A percentile compares a stretch with the other conserved stretches of the same genome.
These are phyloP conservation scores for Fistulinella cinereoalba DNA, from an alignment of 1,284 basidiomycete species.

Conservation along the genomic window DNA sequence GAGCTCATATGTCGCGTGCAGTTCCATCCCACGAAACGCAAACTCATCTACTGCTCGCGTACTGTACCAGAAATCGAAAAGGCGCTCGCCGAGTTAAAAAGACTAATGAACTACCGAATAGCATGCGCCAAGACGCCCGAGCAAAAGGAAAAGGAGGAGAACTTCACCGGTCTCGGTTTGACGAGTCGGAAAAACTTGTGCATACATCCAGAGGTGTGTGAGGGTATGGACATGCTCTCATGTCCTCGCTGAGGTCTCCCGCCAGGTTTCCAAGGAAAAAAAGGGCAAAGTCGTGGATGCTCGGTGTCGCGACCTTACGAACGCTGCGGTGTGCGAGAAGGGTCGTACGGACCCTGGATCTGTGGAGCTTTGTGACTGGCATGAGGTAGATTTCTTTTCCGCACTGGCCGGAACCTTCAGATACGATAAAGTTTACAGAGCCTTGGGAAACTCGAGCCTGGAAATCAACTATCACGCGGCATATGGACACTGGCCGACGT, in stretches of 20 bases:
- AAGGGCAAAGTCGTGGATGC: constrained; percentile 98
- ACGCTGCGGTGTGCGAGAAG: constrained; percentile 80
- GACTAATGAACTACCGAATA: constrained; percentile 89
- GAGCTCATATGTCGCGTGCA: constrained; percentile 29
- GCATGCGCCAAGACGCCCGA: constrained; percentile 68
- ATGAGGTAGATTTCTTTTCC: constrained; percentile 67
- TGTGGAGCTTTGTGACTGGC: constrained; percentile 91
- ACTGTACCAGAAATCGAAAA: constrained; percentile 99
- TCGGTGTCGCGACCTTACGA: constrained; percentile 93
- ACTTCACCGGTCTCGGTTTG: constrained; percentile 87
- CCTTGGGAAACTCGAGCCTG: constrained; percentile 78
- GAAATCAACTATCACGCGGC: constrained; percentile 82
- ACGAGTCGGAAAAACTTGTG: constrained; percentile 97
- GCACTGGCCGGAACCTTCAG: constrained; percentile 1
- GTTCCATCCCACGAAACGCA: constrained; percentile 91
- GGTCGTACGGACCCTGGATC: constrained; percentile 88
- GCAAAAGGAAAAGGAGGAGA: constrained; percentile 75
- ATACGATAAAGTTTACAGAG: constrained; percentile 44
- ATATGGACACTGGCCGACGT: constrained; percentile 96
- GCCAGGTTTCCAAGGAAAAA: constrained; percentile 90
- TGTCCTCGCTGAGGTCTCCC: constrained; percentile 2
- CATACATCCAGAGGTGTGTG: constrained; percentile 86
- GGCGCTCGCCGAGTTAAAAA: constrained; percentile 92
- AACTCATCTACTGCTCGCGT: constrained; percentile 98
- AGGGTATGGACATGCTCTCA: background rate